These are phyloP conservation scores for Aegilops umbellulata DNA, from an alignment of 176 grass and related monocot genomes.

Conservation along the genomic window DNA sequence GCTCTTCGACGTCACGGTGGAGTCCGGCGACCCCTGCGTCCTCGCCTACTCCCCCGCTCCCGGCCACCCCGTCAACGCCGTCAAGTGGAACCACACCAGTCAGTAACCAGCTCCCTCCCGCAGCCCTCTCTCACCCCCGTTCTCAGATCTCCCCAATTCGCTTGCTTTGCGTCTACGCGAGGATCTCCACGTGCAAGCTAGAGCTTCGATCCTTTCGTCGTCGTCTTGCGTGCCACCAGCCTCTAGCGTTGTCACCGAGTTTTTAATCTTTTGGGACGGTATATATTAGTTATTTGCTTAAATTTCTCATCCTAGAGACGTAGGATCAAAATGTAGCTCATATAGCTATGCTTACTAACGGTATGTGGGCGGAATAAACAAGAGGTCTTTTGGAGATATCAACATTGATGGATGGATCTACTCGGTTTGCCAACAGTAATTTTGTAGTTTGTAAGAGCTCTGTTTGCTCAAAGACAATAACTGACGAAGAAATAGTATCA, in stretches of 20 bases:
- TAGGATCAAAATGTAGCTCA: background rate
- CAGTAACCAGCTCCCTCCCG: constrained; percentile 6
- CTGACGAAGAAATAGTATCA: background rate
- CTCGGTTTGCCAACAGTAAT: background rate
- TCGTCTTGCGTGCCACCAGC: background rate
- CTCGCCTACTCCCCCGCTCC: constrained; percentile 72
- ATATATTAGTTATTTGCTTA: background rate
- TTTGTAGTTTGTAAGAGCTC: background rate
- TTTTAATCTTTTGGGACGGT: background rate
- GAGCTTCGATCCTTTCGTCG: background rate
- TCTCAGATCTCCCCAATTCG: constrained; percentile 37
- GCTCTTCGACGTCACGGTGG: constrained; percentile 76
- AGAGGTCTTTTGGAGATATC: background rate
- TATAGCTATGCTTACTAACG: background rate
- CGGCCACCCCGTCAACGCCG: constrained; percentile 63
- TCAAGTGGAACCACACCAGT: constrained; percentile 98
- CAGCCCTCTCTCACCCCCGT: background rate
- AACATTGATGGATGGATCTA: background rate
- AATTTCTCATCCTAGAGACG: background rate
- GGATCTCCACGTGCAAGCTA: background rate
- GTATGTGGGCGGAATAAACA: background rate
- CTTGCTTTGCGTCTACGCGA: background rate
- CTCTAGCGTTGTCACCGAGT: background rate
- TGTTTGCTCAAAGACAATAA: background rate
- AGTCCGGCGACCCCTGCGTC: constrained; percentile 81